Evolutionary conservation across 2,329 filamentous ascomycete species (phyloP), one percentile per base, ranked within the genome.

Genomic region (Aspergillus fischeri): DNA sequence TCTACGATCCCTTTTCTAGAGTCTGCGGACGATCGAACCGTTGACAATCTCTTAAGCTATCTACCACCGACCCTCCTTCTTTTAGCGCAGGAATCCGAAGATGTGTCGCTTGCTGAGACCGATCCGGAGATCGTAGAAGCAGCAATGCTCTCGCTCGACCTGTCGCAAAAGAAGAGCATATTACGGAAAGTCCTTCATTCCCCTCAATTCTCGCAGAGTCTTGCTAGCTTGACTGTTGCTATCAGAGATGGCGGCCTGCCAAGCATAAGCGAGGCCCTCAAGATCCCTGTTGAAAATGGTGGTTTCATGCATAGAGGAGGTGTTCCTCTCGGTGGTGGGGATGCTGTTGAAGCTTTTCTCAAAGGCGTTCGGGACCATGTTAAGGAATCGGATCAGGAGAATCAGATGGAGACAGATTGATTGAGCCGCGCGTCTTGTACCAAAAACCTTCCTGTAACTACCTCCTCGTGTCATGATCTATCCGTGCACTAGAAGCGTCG

Each of bases 261-360:
- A 4, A 95, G 87, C 65, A 89, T 99, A 62, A 89, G 91, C 6
- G 92, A 96, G 67, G 93, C 92, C 3, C 78, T 99, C 42, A 84
- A 86, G 6, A 84, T 97, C 57, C 85, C 86, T 64, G 85, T 99
- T 21, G 83, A 88, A 68, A 91, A 96, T 70, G 89, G 89, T n/a
- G 93, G 93, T 3, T 89, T 90, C 62, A 82, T 96, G 68, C 83
- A 82, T 60, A 86, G 89, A 55, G 88, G 90, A 5, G 88, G 85
- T 52, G 87, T 97, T 78, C 92, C 93, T 2, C 75, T 97, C 49
- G 93, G 92, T 47, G 92, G 92, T 53, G 90, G 89, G 5, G 88
- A 94, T 66, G 93, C 93, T 11, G 87, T 99, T 1, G 88, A 95
- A 77, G 90, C 90, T 3, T 99, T 99, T 75, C 82, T 99, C 24